Evolutionary conservation across 805 yeast species (phyloP).

Genomic region (Wickerhamomyces subpelliculosus): DNA sequence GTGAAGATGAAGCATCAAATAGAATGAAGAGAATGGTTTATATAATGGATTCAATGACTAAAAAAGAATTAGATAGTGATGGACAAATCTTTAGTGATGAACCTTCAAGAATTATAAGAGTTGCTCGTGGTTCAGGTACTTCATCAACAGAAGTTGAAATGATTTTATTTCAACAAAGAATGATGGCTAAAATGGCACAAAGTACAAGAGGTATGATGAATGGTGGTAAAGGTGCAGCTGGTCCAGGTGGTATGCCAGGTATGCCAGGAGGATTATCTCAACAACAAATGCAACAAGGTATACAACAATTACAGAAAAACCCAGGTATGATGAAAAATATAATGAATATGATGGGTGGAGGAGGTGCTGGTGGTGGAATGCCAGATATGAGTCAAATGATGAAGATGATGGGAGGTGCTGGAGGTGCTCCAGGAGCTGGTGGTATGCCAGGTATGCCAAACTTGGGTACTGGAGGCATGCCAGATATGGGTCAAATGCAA

Average conservation of each 20-base stretch:
- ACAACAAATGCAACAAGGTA: slow-evolving; percentile 40
- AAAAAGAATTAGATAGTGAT: slow-evolving; percentile 82
- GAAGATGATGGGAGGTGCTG: slow-evolving; percentile 37
- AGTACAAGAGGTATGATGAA: slow-evolving; percentile 49
- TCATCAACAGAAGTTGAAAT: slow-evolving; percentile 89
- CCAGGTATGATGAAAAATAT: slow-evolving; percentile 71
- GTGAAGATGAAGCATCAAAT: slow-evolving; percentile 86
- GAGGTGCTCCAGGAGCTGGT: slow-evolving; percentile 53
- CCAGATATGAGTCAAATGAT: too few relatives aligned
- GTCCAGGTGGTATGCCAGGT: slow-evolving; percentile 46
- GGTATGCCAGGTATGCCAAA: slow-evolving; percentile 38
- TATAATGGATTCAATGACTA: slow-evolving; percentile 94
- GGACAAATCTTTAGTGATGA: slow-evolving; percentile 73
- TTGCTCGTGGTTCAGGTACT: slow-evolving; percentile 93
- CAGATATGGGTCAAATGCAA: slow-evolving; percentile 28
- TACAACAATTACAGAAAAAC: slow-evolving; percentile 59
- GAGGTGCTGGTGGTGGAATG: slow-evolving; percentile 53
- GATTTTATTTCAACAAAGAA: slow-evolving; percentile 81
- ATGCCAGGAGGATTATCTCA: slow-evolving; percentile 45
- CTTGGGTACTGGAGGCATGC: slow-evolving; percentile 33
- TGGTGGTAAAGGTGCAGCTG: slow-evolving; percentile 34
- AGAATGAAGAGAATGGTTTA: slow-evolving; percentile 83
- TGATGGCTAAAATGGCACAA: slow-evolving; percentile 93
- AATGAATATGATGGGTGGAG: slow-evolving; percentile 69
- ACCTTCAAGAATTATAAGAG: slow-evolving; percentile 82